A percentile compares a stretch with the other conserved stretches of the same genome.
These are phyloP conservation scores for Agaricus blazei DNA, from an alignment of 768 basidiomycete species.

Conservation along the genomic window DNA sequence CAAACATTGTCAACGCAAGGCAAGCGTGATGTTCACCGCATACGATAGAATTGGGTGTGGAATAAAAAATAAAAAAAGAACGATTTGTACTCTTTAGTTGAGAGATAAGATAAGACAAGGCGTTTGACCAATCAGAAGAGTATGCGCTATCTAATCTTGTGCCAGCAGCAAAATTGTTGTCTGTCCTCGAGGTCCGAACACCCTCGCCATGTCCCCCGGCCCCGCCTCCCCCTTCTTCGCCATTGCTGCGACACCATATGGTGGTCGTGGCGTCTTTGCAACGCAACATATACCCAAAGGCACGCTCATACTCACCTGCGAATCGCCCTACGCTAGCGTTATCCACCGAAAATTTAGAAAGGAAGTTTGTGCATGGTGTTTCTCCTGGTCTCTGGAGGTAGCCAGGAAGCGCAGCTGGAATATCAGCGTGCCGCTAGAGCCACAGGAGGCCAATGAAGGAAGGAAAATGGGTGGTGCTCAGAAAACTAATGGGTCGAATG, in stretches of 20 bases:
- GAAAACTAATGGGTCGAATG: slow-evolving; percentile 14
- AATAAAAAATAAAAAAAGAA: too few relatives aligned
- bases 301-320: slow-evolving; percentile 37
- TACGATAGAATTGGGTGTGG: too few relatives aligned
- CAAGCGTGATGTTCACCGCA: slow-evolving; percentile 12
- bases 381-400: slow-evolving; percentile 51
- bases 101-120: not conserved
- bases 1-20: slow-evolving; percentile 80
- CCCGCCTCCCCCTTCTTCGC: slow-evolving; percentile 13
- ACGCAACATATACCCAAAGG: slow-evolving; percentile 33
- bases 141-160: slow-evolving; percentile 3
- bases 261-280: slow-evolving; percentile 53
- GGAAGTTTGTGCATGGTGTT: slow-evolving; percentile 65
- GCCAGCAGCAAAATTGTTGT: not conserved
- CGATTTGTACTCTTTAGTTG: not conserved
- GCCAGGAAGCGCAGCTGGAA: slow-evolving; percentile 39
- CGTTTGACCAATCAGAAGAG: slow-evolving; percentile 4
- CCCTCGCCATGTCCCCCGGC: not conserved
- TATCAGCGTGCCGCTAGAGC: slow-evolving; percentile 12
- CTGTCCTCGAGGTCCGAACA: not conserved
- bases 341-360: slow-evolving; percentile 60
- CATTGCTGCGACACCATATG: slow-evolving; percentile 33
- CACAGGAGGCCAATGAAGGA: slow-evolving; percentile 5
- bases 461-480: not conserved
- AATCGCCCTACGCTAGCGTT: slow-evolving; percentile 50